phyloP scores from a whole-genome alignment of 129 eudicot genomes.

The Chrysanthemum makinoi region DNA sequence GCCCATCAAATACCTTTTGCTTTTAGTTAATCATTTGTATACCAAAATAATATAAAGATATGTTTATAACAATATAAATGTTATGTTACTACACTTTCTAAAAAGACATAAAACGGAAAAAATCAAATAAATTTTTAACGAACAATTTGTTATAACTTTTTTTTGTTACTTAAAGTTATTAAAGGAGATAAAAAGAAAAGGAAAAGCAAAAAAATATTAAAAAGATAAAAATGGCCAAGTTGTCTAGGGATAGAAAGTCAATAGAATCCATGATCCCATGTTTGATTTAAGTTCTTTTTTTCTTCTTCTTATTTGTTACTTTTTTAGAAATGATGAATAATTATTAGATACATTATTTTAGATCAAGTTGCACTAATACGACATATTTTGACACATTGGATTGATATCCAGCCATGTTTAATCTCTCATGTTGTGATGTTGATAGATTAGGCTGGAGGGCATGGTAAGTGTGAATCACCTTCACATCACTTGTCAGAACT shows the following conservation, averaged over 20 bases:
- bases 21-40: no score
- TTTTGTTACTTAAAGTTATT: not conserved
- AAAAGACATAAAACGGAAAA: not conserved
- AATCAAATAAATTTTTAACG: not conserved
- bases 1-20: not conserved
- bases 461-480: no score
- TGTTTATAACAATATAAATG: not conserved
- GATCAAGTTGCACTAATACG: not conserved
- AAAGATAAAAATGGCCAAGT: conserved; percentile 10
- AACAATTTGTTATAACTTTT: not conserved
- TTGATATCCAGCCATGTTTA: not conserved
- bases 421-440: no score
- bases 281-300: not conserved
- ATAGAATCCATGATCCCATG: conserved; percentile 16
- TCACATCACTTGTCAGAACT: no score
- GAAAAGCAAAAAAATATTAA: not conserved
- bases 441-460: no score
- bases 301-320: not conserved
- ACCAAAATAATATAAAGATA: not conserved
- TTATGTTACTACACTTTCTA: not conserved
- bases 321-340: not conserved
- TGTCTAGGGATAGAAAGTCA: conserved; percentile 21
- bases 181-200: not conserved
- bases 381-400: not conserved
- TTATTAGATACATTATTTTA: not conserved